Evolutionary conservation across 306 rosid species (phyloP), one percentile per base, ranked within the genome.

Genomic region (Quercus robur): DNA sequence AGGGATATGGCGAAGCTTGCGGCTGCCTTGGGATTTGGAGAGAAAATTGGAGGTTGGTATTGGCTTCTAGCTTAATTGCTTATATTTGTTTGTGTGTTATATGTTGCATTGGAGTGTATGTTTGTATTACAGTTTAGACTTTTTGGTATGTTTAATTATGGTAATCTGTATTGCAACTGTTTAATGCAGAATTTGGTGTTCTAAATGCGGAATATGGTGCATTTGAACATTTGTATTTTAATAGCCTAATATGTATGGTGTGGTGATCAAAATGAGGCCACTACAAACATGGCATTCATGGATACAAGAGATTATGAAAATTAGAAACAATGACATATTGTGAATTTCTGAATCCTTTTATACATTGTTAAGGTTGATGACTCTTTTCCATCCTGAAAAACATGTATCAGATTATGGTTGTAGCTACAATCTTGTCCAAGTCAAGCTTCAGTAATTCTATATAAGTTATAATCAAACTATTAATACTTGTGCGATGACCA

Each of bases 1-100:
- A 88, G 94, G 86, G 97, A 93, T 77, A 91, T 93, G 97, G 92
- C 94, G 3, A 91, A 88, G 89, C 81, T 93, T 1, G 96, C 90
- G 9, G 91, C 89, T 70, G 80, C 86, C 1, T 83, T 91, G 20
- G 84, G 86, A 67, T 87, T 86, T 26, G 90, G 87, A 17, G 91
- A 89, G 62, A 82, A 82, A 71, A 81, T 93, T 81, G 86, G 77
- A 86, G 97, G 97, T 92, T 82, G 17, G 87, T 74, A 12, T 64
- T 70, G 26, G 4, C 10, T 67, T 17, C 38, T 67, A 20, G 71
- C 17, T 33, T 33, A 1, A 63, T 30, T 33, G n/a, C 21, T 67
- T 19, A 4, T 33, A 18, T 33, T 28, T 7, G 5, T 19, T 19
- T 63, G 31, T 63, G 31, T 63, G n/a, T 28, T 28, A 5, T 25